Conservation (phyloP, 352 stramenopile genomes). For the Pythium biforme region DNA sequence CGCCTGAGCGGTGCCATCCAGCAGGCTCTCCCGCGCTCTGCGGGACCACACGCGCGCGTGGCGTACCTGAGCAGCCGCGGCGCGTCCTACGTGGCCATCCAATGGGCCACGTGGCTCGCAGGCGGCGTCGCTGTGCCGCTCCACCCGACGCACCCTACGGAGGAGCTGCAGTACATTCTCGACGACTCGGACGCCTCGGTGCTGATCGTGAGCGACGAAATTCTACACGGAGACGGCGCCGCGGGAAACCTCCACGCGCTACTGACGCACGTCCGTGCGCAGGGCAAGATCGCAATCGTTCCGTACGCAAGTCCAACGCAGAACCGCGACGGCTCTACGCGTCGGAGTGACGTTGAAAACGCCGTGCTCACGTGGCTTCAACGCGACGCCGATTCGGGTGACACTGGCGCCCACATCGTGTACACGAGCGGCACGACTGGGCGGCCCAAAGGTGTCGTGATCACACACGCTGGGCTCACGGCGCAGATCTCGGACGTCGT, state of each 20-base stretch:
- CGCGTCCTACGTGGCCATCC: conserved; percentile 56
- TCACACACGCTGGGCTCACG: conserved; percentile 62
- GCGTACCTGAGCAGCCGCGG: conserved; percentile 43
- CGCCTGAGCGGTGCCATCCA: conserved; percentile 35
- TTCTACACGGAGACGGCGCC: neutral
- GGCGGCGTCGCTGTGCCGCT: conserved; percentile 67
- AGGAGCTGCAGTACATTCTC: conserved; percentile 77
- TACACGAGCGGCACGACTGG: conserved; percentile 88
- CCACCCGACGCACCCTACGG: conserved; percentile 47
- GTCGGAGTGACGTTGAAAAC: neutral
- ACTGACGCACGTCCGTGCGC: neutral
- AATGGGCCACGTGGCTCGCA: conserved; percentile 78
- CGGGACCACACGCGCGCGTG: conserved; percentile 20
- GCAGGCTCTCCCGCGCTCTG: neutral
- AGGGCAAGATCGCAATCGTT: conserved; percentile 5
- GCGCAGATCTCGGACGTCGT: conserved; percentile 84
- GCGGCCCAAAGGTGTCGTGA: conserved; percentile 80
- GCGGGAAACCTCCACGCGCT: conserved; percentile 12
- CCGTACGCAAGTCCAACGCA: neutral
- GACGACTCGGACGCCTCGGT: conserved; percentile 48
- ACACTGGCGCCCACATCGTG: conserved; percentile 50
- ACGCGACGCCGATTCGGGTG: conserved; percentile 8
- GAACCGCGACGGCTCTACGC: neutral
- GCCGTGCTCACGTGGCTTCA: conserved; percentile 38
- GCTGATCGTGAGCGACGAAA: conserved; percentile 49